Base-by-base conservation (phyloP, 495 filamentous ascomycete species). In the Astrothelium subdiscretum region DNA sequence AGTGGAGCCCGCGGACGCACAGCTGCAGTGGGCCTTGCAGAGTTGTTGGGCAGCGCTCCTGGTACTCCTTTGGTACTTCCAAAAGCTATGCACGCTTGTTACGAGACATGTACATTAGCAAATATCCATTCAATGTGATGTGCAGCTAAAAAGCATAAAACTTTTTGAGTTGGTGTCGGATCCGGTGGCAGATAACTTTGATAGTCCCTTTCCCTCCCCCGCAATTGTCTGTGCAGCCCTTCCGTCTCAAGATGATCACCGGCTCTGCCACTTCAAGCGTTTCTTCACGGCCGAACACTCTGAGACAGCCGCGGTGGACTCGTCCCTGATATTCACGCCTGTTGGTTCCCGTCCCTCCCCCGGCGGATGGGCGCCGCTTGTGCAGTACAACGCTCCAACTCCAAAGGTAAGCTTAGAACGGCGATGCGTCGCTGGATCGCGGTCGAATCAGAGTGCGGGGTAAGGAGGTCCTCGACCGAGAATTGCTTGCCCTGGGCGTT, bases 101-200 rank as follows among this genome's bases (percentile, higher is more conserved):
- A 26, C 20, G 20, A 27, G 5, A 20, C 48, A 54, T 29, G 20
- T 29, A 20, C n/a, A 15, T 48, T 12, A 48, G 5, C 11, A 48
- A 15, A 15, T 18, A 5, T 20, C 10, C 43, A 15, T 12, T 15
- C n/a, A 48, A 12, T 15, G 43, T 48, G 43, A 38, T 38, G 48
- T 54, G 48, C 48, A 54, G 48, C 26, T 54, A 3, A 29, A 54
- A 26, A 24, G 6, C 24, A 8, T 29, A 5, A 5, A 29, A 11
- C 24, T 27, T 20, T 54, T 29, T 26, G 29, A 54, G 24, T 3
- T 26, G 8, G 3, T 11, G 11, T 20, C 48, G 48, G 48, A 5
- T 54, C 48, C 29, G 48, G 48, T 54, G 48, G 48, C 48, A n/a
- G 48, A 54, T 54, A 54, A 54, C 48, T 54, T 54, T 54, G 48